Evolutionary conservation across 345 rosid genomes (phyloP), one percentile per base, ranked within the genome.

Genomic region (Arabis alpina): DNA sequence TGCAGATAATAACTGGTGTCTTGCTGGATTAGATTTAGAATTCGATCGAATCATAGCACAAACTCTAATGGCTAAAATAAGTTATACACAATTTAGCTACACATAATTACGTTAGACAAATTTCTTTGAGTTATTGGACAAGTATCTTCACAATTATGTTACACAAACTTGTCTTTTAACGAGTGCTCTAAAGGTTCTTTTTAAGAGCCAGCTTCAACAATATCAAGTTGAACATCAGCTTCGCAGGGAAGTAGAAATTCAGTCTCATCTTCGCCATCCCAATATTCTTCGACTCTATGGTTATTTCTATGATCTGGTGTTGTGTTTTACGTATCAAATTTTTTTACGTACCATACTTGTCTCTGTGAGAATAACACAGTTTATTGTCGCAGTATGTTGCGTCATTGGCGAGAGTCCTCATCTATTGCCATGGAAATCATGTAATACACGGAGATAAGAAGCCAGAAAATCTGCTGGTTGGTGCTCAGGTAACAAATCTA

Each of bases 401-500:
- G 19, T 92, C 98, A 1, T 78, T 95, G 76, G 98, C 99, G 51
- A 88, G 96, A 49, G 99, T 97, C 13, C 88, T 95, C 82, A 92
- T 95, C 54, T 95, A 92, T 70, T 95, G 99, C 79, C 99, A 95
- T 79, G 96, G 99, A 36, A 95, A 95, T 79, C 99, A 95, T 75
- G 94, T 95, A 41, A 95, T 92, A 44, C 98, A 95, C 85, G 69
- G 99, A 82, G 99, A 95, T 64, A 95, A 92, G 41, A 95, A 95
- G 58, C 99, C 99, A 57, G 99, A 95, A 79, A 95, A 95, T 66
- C 86, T 92, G 19, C 74, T 95, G 45, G 75, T 87, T 57, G 99
- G 97, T 61, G 86, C 91, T 71, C 87, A 92, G 97, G 98, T 94
- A 61, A 74, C 45, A 6, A 11, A 1, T 36, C 11, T 2, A 23